A percentile compares a stretch with the other conserved stretches of the same genome.
Evolutionary conservation across 768 basidiomycete species (phyloP).

Genomic region (Russula lepida): DNA sequence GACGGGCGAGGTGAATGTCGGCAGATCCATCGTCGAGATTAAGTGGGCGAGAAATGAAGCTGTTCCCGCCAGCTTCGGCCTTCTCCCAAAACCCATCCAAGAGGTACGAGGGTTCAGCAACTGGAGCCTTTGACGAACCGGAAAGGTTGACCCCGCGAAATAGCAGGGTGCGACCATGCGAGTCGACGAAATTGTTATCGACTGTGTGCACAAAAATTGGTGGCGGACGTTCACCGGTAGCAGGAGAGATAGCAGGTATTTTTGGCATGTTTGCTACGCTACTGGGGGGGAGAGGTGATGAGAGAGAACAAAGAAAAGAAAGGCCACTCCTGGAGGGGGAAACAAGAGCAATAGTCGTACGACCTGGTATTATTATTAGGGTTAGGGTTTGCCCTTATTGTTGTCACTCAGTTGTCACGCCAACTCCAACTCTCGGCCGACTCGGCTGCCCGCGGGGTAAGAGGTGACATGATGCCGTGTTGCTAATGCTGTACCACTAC

Average conservation of each 20-base stretch:
- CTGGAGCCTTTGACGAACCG: slow-evolving; percentile 79
- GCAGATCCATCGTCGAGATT: slow-evolving; percentile 79
- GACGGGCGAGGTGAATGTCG: slow-evolving; percentile 76
- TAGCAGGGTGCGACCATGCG: slow-evolving; percentile 63
- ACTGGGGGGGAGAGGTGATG: neutral
- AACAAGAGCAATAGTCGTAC: slow-evolving; percentile 20
- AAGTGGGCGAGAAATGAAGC: slow-evolving; percentile 71
- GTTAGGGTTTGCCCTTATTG: slow-evolving; percentile 8
- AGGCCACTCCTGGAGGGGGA: neutral
- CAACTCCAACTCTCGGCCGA: neutral
- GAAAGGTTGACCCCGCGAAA: slow-evolving; percentile 94
- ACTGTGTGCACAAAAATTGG: slow-evolving; percentile 57
- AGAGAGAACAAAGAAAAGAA: neutral
- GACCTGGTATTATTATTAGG: neutral
- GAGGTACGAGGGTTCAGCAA: slow-evolving; percentile 56
- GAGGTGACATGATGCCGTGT: neutral
- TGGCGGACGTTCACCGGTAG: slow-evolving; percentile 42
- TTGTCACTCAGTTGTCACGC: neutral
- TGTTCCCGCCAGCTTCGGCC: slow-evolving; percentile 59
- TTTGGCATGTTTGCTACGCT: slow-evolving; percentile 37
- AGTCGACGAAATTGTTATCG: slow-evolving; percentile 64
- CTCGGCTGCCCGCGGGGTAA: neutral
- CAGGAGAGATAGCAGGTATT: slow-evolving; percentile 50
- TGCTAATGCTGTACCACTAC: neutral
- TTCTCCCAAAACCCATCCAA: slow-evolving; percentile 76